Percentiles rank a stretch among this genome's conserved stretches.
Conservation (phyloP, 2,329 filamentous ascomycete genomes). For the Alternaria burnsii region DNA sequence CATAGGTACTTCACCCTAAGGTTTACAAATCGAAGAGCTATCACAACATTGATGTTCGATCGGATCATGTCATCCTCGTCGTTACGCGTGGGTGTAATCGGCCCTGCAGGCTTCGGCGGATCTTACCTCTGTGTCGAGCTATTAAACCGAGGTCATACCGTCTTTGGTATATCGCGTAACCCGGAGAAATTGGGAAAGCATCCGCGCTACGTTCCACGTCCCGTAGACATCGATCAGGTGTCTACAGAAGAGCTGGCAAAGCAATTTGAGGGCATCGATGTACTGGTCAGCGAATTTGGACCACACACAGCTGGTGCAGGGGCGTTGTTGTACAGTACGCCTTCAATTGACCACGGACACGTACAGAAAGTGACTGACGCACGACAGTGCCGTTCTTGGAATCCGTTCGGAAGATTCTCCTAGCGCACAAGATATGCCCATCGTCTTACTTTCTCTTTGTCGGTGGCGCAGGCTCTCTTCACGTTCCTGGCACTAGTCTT, state of each 20-base stretch:
- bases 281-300: constrained; percentile 46
- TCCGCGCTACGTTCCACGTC: constrained; percentile 36
- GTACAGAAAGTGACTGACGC: neutral
- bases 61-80: constrained; percentile 7
- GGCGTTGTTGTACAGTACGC: constrained; percentile 44
- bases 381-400: constrained; percentile 47
- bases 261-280: constrained; percentile 40
- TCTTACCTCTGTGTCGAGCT: constrained; percentile 47
- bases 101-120: constrained; percentile 47
- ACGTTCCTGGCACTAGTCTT: constrained; percentile 33
- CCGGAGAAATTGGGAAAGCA: constrained; percentile 45
- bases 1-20: neutral
- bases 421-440: constrained; percentile 39
- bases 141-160: constrained; percentile 44
- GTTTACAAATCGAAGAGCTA: neutral
- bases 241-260: constrained; percentile 37
- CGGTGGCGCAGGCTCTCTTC: constrained; percentile 46
- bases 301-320: constrained; percentile 42
- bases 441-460: constrained; percentile 47
- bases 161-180: constrained; percentile 46
- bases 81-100: constrained; percentile 42
- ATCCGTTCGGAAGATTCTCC: constrained; percentile 44
- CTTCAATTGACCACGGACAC: neutral
- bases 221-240: constrained; percentile 37
- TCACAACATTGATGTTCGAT: neutral